Evolutionary conservation across 345 rosid genomes (phyloP), one percentile per base, ranked within the genome.

Genomic region (Linum lewisii): DNA sequence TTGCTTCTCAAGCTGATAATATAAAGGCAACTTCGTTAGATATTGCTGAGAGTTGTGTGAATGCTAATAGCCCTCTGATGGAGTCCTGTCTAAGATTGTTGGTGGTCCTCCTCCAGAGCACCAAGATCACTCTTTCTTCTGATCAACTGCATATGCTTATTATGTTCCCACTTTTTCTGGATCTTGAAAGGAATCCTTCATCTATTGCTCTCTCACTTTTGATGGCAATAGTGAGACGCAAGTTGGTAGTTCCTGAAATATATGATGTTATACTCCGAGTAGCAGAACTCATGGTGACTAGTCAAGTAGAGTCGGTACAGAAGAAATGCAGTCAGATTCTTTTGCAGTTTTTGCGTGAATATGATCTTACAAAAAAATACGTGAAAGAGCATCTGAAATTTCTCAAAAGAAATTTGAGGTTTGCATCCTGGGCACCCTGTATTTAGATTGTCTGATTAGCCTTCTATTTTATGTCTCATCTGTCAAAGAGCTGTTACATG

Each of bases 211-310:
- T 93, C 47, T 75, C 85, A 18, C 94, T 93, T 63, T 77, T 93
- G 54, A 82, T 79, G 65, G 94, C 94, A 61, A 81, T 93, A 6
- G 76, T 93, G 57, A 79, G 66, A n/a, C 83, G 86, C 72, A 86
- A 82, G 75, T 80, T 83, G 65, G 86, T 77, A 55, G 97, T 82
- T 71, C 95, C 71, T 72, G 94, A 87, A 85, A 85, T 93, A 63
- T 87, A 87, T 76, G 97, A 87, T 69, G 24, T 87, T 54, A 78
- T 78, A 51, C 51, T 69, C 60, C 89, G 65, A 63, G 84, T 87
- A 69, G 78, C 80, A 60, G 84, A 85, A 57, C 65, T 89, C 80
- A 82, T 93, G 97, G 90, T 93, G 42, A 87, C 78, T 55, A 87
- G 94, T 72, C 95, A 89, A 67, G 36, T 60, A 67, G 94, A 83